Conservation (phyloP, 768 basidiomycete genomes). For the Boletus tomentosulus region DNA sequence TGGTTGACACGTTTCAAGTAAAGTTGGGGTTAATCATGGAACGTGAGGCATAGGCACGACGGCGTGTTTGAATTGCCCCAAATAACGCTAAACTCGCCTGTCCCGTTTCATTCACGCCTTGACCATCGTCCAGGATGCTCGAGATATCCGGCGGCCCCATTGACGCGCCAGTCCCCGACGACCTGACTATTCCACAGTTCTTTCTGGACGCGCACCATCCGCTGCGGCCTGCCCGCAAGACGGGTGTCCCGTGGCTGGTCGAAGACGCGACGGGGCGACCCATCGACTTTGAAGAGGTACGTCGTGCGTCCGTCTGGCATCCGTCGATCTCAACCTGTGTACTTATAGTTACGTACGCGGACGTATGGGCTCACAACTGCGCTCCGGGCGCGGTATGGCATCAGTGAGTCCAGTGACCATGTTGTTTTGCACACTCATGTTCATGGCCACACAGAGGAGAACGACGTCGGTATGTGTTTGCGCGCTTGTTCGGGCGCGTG, state of each 20-base stretch:
- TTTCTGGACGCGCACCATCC: conserved; percentile 46
- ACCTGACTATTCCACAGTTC: conserved; percentile 65
- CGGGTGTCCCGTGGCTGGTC: conserved; percentile 51
- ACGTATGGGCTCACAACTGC: conserved; percentile 54
- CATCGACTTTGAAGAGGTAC: conserved; percentile 46
- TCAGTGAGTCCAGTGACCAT: conserved; percentile 35
- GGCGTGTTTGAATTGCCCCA: too few species aligned
- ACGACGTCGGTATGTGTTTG: conserved; percentile 46
- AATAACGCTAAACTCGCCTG: not conserved
- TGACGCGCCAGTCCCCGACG: conserved; percentile 50
- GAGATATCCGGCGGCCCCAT: conserved; percentile 27
- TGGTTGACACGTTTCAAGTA: too few species aligned
- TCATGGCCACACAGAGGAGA: conserved; percentile 33
- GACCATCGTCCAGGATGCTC: not conserved
- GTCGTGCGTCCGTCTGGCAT: conserved; percentile 4
- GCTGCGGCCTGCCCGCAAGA: conserved; percentile 42
- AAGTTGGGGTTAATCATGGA: too few species aligned
- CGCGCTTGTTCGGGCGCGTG: not conserved
- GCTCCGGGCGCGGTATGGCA: conserved; percentile 42
- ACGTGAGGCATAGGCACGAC: too few species aligned
- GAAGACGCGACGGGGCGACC: conserved; percentile 49
- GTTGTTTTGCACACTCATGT: not conserved
- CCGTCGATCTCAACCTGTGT: not conserved
- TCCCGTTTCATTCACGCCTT: not conserved
- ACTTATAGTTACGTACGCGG: conserved; percentile 36